Evolutionary conservation across 164 flowering plant genomes (phyloP).

Genomic region (Akebia trifoliata): DNA sequence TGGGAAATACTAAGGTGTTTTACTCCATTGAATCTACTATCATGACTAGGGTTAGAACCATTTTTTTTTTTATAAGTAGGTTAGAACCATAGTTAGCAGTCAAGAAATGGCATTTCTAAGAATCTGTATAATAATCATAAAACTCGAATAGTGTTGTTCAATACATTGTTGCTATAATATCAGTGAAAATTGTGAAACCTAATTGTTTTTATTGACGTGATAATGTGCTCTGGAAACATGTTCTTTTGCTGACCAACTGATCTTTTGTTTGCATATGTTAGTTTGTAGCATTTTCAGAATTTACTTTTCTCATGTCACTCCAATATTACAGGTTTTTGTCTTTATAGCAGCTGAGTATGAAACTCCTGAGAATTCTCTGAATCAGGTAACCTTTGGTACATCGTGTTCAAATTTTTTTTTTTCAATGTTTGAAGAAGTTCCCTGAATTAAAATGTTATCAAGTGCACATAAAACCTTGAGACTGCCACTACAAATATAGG

Average conservation of each 20-base stretch:
- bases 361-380: conserved; percentile 66
- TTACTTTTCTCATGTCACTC: neutral
- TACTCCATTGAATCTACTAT: neutral
- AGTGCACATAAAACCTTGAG: no score
- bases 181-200: neutral
- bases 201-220: neutral
- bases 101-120: neutral
- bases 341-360: conserved; percentile 90
- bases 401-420: neutral
- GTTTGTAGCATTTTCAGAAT: neutral
- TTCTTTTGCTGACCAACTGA: neutral
- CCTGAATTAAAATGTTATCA: no score
- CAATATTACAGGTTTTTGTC: conserved; percentile 60
- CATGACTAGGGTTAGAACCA: neutral
- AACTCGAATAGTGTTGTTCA: neutral
- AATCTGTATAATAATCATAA: neutral
- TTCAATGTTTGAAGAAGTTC: no score
- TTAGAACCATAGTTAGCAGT: neutral
- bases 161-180: neutral
- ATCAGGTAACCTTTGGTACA: conserved; percentile 48
- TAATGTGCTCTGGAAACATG: no score
- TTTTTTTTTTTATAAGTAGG: no score
- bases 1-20: neutral
- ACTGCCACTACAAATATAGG: no score
- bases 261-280: neutral